Evolutionary conservation across 805 yeast genomes (phyloP), one percentile per base, ranked within the genome.

Genomic region (Candida boleticola): DNA sequence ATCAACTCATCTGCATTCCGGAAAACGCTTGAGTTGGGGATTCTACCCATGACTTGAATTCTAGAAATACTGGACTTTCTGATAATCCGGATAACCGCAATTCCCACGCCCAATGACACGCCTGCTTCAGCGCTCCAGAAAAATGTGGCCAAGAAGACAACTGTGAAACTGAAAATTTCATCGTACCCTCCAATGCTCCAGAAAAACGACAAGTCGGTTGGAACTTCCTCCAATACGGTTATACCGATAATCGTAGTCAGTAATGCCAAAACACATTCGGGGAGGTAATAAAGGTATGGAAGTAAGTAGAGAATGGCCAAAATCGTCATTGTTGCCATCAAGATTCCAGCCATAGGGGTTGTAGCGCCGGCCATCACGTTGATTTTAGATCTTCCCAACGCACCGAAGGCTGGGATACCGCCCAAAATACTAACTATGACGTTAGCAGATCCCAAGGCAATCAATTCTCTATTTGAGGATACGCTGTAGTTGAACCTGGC

Each of bases 41-140:
- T 51, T 43, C 93, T 71, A 2, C 89, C 88, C 47, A 89, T 66
- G 37, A 90, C 85, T 59, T 89, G 96, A 45, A 89, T 87, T 48
- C 95, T 73, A 1, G 96, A 89, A 42, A 76, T 71, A 0, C 96
- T 81, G 1, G 95, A 82, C 56, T 87, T 88, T 49, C 79, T 84
- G 23, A 89, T 76, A 13, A 66, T 53, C 14, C 69, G 44, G 9
- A 64, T 50, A 17, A 68, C 56, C 0, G 73, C 68, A 20, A 68
- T 47, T 14, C 60, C 50, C 6, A 64, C 54, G 0, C 74, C 74
- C 17, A 66, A 40, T 3, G 59, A 43, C 1, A 68, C 63, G 5
- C 73, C 74, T 4, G 67, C 61, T 42, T 66, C 62, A 9, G 68
- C 66, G 32, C 68, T 58, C 71, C 72, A 66, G 39, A 59, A 49